Evolutionary conservation across 176 grass and related monocot genomes (phyloP).

Genomic region (Musa troglodytarum): DNA sequence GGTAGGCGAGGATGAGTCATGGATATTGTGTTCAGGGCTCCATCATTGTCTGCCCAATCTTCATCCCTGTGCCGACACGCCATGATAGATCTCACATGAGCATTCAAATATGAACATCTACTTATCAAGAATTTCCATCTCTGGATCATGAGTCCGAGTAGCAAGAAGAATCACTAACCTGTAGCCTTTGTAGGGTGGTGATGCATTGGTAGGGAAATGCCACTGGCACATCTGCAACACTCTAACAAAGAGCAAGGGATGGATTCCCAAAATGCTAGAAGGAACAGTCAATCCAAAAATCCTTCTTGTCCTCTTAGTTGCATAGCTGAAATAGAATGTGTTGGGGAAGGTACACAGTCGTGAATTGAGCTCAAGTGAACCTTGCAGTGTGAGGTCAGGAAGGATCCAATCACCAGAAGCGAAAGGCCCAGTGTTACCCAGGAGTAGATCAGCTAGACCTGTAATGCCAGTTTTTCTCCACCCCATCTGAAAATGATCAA

Average conservation of each 20-base stretch:
- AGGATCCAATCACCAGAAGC: slow-evolving; percentile 88
- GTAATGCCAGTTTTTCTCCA: slow-evolving; percentile 62
- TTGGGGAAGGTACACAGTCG: slow-evolving; percentile 60
- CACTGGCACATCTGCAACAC: slow-evolving; percentile 95
- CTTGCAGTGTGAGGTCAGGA: slow-evolving; percentile 89
- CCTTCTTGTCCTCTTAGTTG: slow-evolving; percentile 85
- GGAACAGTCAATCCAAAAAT: slow-evolving; percentile 72
- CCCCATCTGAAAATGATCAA: slow-evolving; percentile 87
- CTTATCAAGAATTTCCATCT: not conserved
- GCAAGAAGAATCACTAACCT: slow-evolving; percentile 31
- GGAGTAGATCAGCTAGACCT: slow-evolving; percentile 66
- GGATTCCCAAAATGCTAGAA: slow-evolving; percentile 71
- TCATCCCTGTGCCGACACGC: slow-evolving; percentile 55
- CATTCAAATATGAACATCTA: not conserved
- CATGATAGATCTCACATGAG: not conserved
- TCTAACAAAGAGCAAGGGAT: slow-evolving; percentile 93
- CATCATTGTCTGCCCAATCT: slow-evolving; percentile 98
- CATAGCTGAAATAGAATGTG: slow-evolving; percentile 98
- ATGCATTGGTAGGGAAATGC: slow-evolving; percentile 45
- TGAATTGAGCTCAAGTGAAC: slow-evolving; percentile 59
- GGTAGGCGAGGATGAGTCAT: slow-evolving; percentile 85
- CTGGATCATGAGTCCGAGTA: not conserved
- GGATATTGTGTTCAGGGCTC: slow-evolving; percentile 87
- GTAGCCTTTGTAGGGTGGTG: slow-evolving; percentile 92
- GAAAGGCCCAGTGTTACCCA: slow-evolving; percentile 72